Conservation (phyloP, 495 filamentous ascomycete species). For the Sordaria brevicollis region DNA sequence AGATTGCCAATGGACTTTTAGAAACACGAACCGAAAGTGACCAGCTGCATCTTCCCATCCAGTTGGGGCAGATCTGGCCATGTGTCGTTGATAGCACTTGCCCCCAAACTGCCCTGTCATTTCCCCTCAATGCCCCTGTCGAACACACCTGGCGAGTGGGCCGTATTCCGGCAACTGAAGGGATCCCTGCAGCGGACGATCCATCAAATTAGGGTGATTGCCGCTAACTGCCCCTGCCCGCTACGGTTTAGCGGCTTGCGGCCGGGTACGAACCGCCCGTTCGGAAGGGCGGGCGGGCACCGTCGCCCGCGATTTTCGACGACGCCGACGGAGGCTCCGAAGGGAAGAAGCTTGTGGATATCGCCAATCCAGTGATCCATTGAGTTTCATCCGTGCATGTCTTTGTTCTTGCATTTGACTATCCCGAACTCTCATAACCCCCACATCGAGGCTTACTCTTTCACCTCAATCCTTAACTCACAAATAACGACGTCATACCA, state of each 20-base stretch:
- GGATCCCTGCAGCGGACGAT: background rate
- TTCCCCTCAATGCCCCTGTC: background rate
- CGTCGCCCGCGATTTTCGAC: background rate
- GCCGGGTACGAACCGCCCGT: background rate
- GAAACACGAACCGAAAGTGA: background rate
- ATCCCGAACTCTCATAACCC: background rate
- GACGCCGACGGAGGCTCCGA: background rate
- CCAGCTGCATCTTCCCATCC: background rate
- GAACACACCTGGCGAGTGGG: background rate
- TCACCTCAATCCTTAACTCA: background rate
- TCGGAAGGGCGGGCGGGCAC: background rate
- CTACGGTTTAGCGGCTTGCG: background rate
- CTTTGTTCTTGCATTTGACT: background rate
- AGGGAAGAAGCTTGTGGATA: background rate
- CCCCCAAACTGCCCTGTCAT: background rate
- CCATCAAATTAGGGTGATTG: background rate
- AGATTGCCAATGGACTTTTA: constrained; percentile 14
- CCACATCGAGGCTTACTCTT: background rate
- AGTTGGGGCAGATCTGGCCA: constrained; percentile 13
- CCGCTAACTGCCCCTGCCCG: background rate
- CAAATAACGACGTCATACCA: background rate
- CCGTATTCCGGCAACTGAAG: background rate
- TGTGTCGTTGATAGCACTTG: constrained; percentile 9
- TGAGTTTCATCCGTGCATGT: background rate
- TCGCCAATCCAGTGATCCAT: background rate